Evolutionary conservation across 441 rosid species (phyloP).

Genomic region (Arabidopsis hybrid): DNA sequence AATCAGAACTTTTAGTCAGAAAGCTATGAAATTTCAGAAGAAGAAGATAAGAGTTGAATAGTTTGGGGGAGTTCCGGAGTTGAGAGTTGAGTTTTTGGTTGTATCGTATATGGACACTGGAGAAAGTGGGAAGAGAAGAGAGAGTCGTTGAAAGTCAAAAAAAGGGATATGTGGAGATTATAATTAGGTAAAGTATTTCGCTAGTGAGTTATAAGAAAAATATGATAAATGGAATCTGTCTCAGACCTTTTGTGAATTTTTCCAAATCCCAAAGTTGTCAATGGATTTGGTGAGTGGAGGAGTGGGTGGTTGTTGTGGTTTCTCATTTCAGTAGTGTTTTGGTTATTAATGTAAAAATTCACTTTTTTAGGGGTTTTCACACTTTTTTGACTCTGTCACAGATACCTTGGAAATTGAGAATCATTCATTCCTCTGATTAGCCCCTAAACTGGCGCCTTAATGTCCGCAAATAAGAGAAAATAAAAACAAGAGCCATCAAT

Average conservation of each 20-base stretch:
- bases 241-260: constrained; percentile 32
- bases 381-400: constrained; percentile 36
- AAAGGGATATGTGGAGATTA: constrained; percentile 18
- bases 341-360: constrained; percentile 8
- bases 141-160: constrained; percentile 46
- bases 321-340: constrained; percentile 30
- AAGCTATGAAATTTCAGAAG: constrained; percentile 23
- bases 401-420: constrained; percentile 33
- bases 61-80: background rate
- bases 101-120: constrained; percentile 30
- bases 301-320: constrained; percentile 46
- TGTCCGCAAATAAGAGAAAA: constrained; percentile 7
- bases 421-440: constrained; percentile 37
- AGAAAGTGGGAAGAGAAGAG: constrained; percentile 36
- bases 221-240: constrained; percentile 38
- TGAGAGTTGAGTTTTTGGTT: constrained; percentile 41
- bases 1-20: constrained; percentile 26
- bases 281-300: constrained; percentile 48
- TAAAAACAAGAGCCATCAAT: constrained; percentile 2
- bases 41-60: constrained; percentile 40
- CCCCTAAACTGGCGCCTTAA: constrained; percentile 32
- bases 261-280: constrained; percentile 37
- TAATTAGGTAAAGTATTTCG: constrained; percentile 41
- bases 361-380: constrained; percentile 19
- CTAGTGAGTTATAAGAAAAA: constrained; percentile 8